phyloP scores from a whole-genome alignment of 2,329 filamentous ascomycete species.

The Hymenoscyphus fraxineus region DNA sequence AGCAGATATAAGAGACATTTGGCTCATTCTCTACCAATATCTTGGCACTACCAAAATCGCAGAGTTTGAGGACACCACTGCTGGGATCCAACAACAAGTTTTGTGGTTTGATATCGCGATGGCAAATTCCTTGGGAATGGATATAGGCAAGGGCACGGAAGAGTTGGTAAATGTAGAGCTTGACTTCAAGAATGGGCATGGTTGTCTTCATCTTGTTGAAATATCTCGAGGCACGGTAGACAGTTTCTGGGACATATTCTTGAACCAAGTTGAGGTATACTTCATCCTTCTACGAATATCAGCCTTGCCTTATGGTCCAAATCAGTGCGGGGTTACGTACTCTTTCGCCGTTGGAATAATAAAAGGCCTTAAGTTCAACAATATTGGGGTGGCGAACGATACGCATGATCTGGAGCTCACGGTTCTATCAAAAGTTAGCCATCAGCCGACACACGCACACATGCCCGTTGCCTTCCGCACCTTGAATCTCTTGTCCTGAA shows the following conservation, averaged over 20 bases:
- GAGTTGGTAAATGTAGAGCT: constrained; percentile 99
- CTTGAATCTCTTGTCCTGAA: constrained; percentile 99
- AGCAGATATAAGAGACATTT: constrained; percentile 99
- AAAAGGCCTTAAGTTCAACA: constrained; percentile 97
- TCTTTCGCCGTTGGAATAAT: constrained; percentile 97
- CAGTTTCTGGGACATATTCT: constrained; percentile 96
- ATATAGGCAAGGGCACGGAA: constrained; percentile 98
- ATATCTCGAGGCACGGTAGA: constrained; percentile 95
- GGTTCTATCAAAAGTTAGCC: constrained; percentile 64
- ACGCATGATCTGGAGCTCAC: constrained; percentile 98
- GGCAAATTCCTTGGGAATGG: constrained; percentile 98
- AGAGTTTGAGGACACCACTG: constrained; percentile 91
- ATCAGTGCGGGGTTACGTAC: constrained; percentile 52
- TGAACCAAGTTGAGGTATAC: constrained; percentile 98
- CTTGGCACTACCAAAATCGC: constrained; percentile 98
- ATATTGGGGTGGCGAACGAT: constrained; percentile 99
- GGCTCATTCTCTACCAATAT: constrained; percentile 98
- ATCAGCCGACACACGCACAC: neutral
- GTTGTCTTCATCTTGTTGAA: constrained; percentile 99
- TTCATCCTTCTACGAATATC: constrained; percentile 76
- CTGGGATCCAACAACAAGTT: constrained; percentile 90
- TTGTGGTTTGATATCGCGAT: constrained; percentile 98
- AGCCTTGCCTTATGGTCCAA: constrained; percentile 11
- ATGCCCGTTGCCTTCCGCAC: constrained; percentile 45
- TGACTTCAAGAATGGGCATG: constrained; percentile 98